Base-by-base conservation (phyloP, 2,329 filamentous ascomycete species). In the Zopfia rhizophila region DNA sequence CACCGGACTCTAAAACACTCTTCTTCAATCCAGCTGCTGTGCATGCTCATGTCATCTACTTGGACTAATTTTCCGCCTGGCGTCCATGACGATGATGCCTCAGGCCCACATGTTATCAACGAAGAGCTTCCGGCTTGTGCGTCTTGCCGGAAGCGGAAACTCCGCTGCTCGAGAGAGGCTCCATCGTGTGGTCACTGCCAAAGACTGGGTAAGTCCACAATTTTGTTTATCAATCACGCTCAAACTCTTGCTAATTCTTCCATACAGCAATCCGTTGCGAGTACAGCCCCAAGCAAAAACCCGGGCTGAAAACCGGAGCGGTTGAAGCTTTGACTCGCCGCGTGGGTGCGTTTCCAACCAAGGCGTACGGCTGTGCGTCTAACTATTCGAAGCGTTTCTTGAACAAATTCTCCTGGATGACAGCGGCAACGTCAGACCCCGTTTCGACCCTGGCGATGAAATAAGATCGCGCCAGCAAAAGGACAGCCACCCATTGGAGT, bases 1-100 rank as follows among this genome's bases (percentile, higher is more conserved):
- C n/a, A n/a, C n/a, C n/a, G n/a, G n/a, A n/a, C 38, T 59, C 38
- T 46, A 37, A 45, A 59, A 49, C 50, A 39, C 28, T n/a, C 38
- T 19, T 54, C 40, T 31, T 38, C 51, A 43, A 29, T n/a, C n/a
- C n/a, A n/a, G n/a, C n/a, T 56, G 55, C 55, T 43, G 58, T 48
- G 38, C 21, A 24, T 19, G 31, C 55, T 58, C 52, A 69, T 69
- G 65, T 62, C 61, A 51, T 53, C 58, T 47, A 54, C 55, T 39
- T 68, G 63, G 65, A 63, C 56, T 35, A 67, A 67, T 62, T 66
- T 66, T 48, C 66, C 65, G 51, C 48, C 62, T 30, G 51, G 53
- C 41, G 49, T 47, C 40, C 56, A 60, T 17, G 64, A 64, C 16
- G 60, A 63, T 4, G 63, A 49, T n/a, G 46, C 13, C 22, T 13